Evolutionary conservation across 352 stramenopile species (phyloP).

Genomic region (Globisporangium solare): DNA sequence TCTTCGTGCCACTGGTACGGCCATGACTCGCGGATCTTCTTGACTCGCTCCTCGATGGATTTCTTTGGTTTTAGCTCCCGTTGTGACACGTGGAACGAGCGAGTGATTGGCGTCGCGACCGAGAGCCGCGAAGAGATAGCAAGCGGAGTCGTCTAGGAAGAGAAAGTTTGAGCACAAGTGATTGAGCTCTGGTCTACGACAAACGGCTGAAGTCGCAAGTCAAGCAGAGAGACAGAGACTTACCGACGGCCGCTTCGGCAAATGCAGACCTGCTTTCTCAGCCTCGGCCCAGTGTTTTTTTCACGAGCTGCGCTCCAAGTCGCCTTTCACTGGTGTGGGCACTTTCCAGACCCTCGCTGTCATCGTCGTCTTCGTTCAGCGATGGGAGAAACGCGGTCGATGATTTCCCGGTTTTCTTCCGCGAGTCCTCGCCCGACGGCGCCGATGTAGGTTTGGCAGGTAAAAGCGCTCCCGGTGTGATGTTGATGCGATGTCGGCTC

Average conservation of each 20-base stretch:
- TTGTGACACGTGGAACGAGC: slow-evolving; percentile 39
- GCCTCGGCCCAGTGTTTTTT: slow-evolving; percentile 52
- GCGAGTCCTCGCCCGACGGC: background rate
- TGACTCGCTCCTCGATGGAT: slow-evolving; percentile 40
- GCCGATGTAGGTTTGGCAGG: background rate
- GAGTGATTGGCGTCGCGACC: slow-evolving; percentile 41
- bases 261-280: slow-evolving; percentile 28
- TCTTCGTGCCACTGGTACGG: slow-evolving; percentile 52
- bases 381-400: slow-evolving; percentile 1
- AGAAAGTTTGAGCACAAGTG: background rate
- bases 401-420: background rate
- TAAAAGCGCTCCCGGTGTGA: slow-evolving; percentile 14
- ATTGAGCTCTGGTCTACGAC: no score
- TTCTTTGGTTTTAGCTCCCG: slow-evolving; percentile 17
- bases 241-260: slow-evolving; percentile 27
- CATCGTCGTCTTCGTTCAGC: slow-evolving; percentile 12
- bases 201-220: background rate
- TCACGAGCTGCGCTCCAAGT: slow-evolving; percentile 46
- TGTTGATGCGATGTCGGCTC: slow-evolving; percentile 51
- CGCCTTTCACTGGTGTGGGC: slow-evolving; percentile 3
- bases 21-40: slow-evolving; percentile 62
- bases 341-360: background rate
- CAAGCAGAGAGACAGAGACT: background rate
- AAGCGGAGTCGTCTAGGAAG: slow-evolving; percentile 7
- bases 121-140: slow-evolving; percentile 15